Evolutionary conservation across 495 filamentous ascomycete species (phyloP), one percentile per base, ranked within the genome.

Genomic region (Trichoderma reesei): DNA sequence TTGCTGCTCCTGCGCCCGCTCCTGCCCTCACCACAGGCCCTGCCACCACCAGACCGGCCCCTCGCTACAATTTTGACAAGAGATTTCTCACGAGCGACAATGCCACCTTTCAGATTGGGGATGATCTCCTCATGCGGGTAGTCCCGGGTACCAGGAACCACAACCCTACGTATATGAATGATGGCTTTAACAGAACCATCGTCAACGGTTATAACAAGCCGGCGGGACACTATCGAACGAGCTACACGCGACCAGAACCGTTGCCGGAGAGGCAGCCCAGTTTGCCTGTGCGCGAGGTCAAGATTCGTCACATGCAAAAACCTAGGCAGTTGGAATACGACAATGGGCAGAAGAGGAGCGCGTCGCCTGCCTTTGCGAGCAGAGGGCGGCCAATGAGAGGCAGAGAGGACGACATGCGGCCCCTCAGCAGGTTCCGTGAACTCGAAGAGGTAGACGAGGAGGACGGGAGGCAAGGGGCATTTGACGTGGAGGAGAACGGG

Each of bases 141-240:
- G 51, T 56, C 14, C 20, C 59, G 18, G 36, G 36, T 26, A 3
- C 39, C 16, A 26, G 36, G 20, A 34, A 34, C 20, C 59, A 20
- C 36, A 61, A 41, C 59, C 59, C 59, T n/a, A 11, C 59, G 18
- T 41, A 61, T 10, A 41, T 61, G 59, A 61, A 61, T n/a, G 36
- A 61, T 18, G 59, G 59, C 4, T 61, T 39, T 41, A 38, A 41
- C n/a, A 41, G 33, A 26, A 13, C 18, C 13, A 34, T 13, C 36
- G 8, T 39, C 59, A 41, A 61, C 18, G 59, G 39, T 13, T 39
- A 41, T 11, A 61, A n/a, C n/a, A 61, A 20, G 20, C 59, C 36
- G 3, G 16, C 36, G 13, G 11, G 20, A 10, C 18, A 31, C 16
- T 20, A 39, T 61, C 59, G 34, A 31, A 18, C 36, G 14, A 20